Percentiles rank a stretch among this genome's conserved stretches.
Conservation (phyloP, 2,329 filamentous ascomycete species). For the Exophiala lecanii-corni region DNA sequence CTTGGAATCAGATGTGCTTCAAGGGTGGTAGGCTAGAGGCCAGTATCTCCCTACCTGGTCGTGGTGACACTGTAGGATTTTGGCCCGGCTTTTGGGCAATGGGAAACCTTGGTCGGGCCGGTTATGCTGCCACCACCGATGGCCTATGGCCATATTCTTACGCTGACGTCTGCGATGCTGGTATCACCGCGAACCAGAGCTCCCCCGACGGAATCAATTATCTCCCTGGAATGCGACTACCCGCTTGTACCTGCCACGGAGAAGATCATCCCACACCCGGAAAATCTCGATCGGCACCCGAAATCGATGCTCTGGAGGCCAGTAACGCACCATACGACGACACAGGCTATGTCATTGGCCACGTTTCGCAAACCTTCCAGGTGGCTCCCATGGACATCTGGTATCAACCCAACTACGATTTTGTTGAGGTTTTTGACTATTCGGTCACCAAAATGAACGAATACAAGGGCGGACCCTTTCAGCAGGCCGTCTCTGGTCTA, state of each 20-base stretch:
- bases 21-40: conserved; percentile 66
- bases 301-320: conserved; percentile 70
- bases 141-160: conserved; percentile 73
- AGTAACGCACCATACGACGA: conserved; percentile 52
- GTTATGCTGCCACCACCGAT: conserved; percentile 65
- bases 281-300: conserved; percentile 61
- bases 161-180: conserved; percentile 61
- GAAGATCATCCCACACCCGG: conserved; percentile 64
- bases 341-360: conserved; percentile 51
- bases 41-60: conserved; percentile 64
- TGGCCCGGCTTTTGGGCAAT: conserved; percentile 75
- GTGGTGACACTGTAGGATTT: conserved; percentile 63
- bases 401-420: conserved; percentile 64
- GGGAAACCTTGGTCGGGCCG: conserved; percentile 67
- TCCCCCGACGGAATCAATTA: conserved; percentile 61
- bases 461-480: conserved; percentile 59
- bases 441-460: conserved; percentile 53
- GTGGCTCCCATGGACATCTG: conserved; percentile 66
- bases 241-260: conserved; percentile 61
- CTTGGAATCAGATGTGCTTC: conserved; percentile 70
- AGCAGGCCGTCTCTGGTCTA: conserved; percentile 59
- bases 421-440: conserved; percentile 60
- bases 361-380: conserved; percentile 63
- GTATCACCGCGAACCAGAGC: conserved; percentile 69
- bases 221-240: conserved; percentile 65